A percentile compares a stretch with the other conserved stretches of the same genome.
These are phyloP conservation scores for Daldinia sp. DNA, from an alignment of 2,329 filamentous ascomycete genomes.

Conservation along the genomic window DNA sequence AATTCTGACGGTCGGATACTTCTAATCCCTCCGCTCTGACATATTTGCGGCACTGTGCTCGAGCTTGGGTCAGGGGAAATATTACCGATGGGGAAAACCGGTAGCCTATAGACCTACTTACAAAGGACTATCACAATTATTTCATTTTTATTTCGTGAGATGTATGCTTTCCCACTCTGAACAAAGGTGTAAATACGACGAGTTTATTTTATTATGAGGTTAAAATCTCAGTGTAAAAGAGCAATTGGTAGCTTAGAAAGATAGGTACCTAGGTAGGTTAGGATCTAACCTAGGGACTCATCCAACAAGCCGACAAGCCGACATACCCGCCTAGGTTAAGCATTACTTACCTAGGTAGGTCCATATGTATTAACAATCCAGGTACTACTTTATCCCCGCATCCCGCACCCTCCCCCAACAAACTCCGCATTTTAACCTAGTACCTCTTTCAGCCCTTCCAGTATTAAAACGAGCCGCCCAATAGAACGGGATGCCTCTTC, in stretches of 20 bases:
- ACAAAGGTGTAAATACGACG: neutral
- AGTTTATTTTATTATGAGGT: neutral
- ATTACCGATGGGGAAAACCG: neutral
- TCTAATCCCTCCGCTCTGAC: neutral
- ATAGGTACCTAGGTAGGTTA: too few relatives aligned
- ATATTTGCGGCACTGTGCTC: neutral
- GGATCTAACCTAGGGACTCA: too few relatives aligned
- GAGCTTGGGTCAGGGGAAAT: neutral
- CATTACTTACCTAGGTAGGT: too few relatives aligned
- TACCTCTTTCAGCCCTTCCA: neutral
- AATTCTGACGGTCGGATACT: neutral
- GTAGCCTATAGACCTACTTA: neutral
- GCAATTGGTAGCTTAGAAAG: neutral
- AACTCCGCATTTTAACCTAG: conserved; percentile 28
- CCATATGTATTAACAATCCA: too few relatives aligned
- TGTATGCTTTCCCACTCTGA: too few relatives aligned
- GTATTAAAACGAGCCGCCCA: neutral
- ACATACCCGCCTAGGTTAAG: too few relatives aligned
- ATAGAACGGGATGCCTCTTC: neutral
- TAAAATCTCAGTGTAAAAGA: neutral
- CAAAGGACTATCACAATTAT: neutral
- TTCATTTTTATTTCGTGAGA: neutral
- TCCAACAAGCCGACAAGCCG: too few relatives aligned
- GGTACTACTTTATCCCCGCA: conserved; percentile 5
- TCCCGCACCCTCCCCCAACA: conserved; percentile 35